Conservation (phyloP, 805 yeast species). For the Metschnikowia corniflorae region DNA sequence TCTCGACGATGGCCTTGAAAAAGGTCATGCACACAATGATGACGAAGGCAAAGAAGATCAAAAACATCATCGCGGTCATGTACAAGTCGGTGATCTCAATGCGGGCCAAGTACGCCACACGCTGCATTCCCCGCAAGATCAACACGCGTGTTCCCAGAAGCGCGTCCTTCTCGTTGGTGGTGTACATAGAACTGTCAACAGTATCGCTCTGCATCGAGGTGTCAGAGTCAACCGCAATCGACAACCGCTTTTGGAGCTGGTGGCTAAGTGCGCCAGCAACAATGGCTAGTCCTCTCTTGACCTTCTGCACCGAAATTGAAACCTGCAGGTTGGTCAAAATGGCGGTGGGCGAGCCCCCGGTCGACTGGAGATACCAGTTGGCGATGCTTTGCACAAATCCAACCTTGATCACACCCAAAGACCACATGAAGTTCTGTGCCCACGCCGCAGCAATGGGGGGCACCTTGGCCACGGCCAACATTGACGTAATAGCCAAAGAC, state of each 20-base stretch:
- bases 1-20: constrained; percentile 70
- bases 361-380: constrained; percentile 92
- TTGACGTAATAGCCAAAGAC: constrained; percentile 82
- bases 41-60: constrained; percentile 69
- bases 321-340: constrained; percentile 62
- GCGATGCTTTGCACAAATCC: constrained; percentile 78
- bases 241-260: constrained; percentile 25
- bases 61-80: constrained; percentile 81
- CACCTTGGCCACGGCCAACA: constrained; percentile 89
- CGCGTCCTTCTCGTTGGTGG: constrained; percentile 66
- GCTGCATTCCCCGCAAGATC: constrained; percentile 84
- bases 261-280: constrained; percentile 4
- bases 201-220: constrained; percentile 42
- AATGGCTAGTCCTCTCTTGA: constrained; percentile 24
- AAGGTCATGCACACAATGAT: constrained; percentile 51
- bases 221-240: constrained; percentile 39
- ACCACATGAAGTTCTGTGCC: constrained; percentile 96
- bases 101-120: constrained; percentile 80
- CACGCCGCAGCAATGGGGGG: constrained; percentile 98
- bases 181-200: constrained; percentile 50
- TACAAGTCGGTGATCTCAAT: constrained; percentile 86
- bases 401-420: constrained; percentile 82
- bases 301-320: constrained; percentile 76
- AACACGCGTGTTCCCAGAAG: constrained; percentile 64
- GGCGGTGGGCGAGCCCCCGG: constrained; percentile 86